Base-by-base conservation (phyloP, 164 flowering plant genomes). In the Pachysandra terminalis region DNA sequence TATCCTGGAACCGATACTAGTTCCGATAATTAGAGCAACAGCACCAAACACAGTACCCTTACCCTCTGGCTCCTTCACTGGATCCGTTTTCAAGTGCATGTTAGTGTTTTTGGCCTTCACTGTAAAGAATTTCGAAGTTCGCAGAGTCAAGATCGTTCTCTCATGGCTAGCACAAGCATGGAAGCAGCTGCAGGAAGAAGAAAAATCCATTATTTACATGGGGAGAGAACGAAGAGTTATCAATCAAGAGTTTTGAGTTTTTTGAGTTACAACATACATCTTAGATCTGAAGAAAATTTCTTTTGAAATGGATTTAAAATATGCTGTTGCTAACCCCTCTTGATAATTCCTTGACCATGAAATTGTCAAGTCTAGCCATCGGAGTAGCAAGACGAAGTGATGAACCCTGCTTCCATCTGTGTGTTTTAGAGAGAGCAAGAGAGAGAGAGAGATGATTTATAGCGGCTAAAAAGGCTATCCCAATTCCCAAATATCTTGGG, bases 1-100 rank as follows among this genome's bases (percentile, higher is more conserved):
- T 59, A 90, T 87, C 19, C 97, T 92, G 9, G 94, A 78, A 28
- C 97, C 97, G 54, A 88, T 89, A 68, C 90, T 90, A 22, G 94
- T 86, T 24, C 97, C 97, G 49, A 85, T 73, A 6, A 89, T 84
- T 59, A 91, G 81, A 70, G 94, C 88, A 59, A 89, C 85, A 13
- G 94, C 94, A 37, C 97, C 97, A 53, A 78, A 75, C 14, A 86
- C 37, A 5, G 84, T 83, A 12, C 94, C 97, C 71, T 80, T 82
- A 71, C 77, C 80, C 77, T 75, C 58, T 9, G 74, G 19, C 45
- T 19, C 60, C 19, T 62, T 19, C 0, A 53, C 13, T 9, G 72
- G 32, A 28, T 65, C 71, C 19, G 68, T 78, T n/a, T 17, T 54
- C 41, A 67, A 13, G 40, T 70, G 41, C 21, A 37, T 59, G 3